These are phyloP conservation scores for Cryptosporidium bovis DNA, from an alignment of 169 alveolate species.

Conservation along the genomic window DNA sequence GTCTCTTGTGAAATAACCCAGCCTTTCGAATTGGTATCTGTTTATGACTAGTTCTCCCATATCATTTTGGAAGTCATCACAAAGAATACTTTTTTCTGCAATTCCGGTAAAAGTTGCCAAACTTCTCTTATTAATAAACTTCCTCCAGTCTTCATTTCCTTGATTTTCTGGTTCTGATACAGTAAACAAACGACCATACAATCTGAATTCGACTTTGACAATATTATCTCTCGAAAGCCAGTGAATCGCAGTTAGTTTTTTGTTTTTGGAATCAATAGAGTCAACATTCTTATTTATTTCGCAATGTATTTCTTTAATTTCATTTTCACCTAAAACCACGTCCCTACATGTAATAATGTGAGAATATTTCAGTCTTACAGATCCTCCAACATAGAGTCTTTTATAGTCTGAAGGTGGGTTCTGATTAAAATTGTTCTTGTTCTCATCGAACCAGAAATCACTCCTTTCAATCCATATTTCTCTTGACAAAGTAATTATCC, in stretches of 20 bases:
- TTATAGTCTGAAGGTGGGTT: constrained; percentile 52
- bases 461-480: constrained; percentile 71
- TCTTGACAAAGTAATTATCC: constrained; percentile 12
- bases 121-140: constrained; percentile 82
- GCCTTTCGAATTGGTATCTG: constrained; percentile 89
- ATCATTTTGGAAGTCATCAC: constrained; percentile 41
- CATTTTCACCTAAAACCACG: not conserved
- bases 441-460: constrained; percentile 55
- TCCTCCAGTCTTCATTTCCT: constrained; percentile 72
- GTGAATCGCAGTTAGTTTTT: constrained; percentile 49
- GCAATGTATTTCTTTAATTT: constrained; percentile 49
- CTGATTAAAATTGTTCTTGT: constrained; percentile 11
- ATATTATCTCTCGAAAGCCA: constrained; percentile 44
- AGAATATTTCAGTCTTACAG: constrained; percentile 56
- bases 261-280: not conserved
- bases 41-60: constrained; percentile 78
- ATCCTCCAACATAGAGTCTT: constrained; percentile 43
- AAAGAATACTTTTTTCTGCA: constrained; percentile 36
- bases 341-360: constrained; percentile 41
- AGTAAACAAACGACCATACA: constrained; percentile 85
- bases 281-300: not conserved
- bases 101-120: constrained; percentile 5
- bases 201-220: constrained; percentile 51
- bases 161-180: constrained; percentile 81
- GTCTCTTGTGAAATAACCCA: constrained; percentile 85